phyloP scores from a whole-genome alignment of 169 alveolate genomes.

The Plasmodium gaboni region DNA sequence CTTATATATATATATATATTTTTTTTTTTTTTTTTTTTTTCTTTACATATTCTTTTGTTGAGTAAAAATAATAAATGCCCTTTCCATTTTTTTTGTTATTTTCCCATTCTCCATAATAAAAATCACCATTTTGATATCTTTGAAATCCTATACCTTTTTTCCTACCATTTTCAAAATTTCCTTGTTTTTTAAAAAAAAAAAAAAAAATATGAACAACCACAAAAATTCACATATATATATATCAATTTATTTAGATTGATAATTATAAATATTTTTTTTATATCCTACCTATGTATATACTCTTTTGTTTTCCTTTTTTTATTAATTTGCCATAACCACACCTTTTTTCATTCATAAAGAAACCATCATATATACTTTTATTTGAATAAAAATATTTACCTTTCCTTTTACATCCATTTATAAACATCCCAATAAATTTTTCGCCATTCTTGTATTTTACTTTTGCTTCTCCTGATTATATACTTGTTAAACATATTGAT shows the following conservation, averaged over 20 bases:
- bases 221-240: neutral
- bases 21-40: slow-evolving; percentile 77
- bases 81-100: slow-evolving; percentile 92
- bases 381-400: slow-evolving; percentile 26
- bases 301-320: slow-evolving; percentile 4
- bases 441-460: slow-evolving; percentile 21
- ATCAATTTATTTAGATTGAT: neutral
- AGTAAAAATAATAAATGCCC: slow-evolving; percentile 91
- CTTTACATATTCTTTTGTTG: slow-evolving; percentile 88
- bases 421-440: neutral
- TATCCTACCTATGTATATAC: neutral
- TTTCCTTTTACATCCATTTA: slow-evolving; percentile 10
- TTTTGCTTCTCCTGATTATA: slow-evolving; percentile 14
- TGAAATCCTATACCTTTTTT: slow-evolving; percentile 93
- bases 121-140: slow-evolving; percentile 91
- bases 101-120: slow-evolving; percentile 93
- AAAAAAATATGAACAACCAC: neutral
- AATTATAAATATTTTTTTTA: neutral
- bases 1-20: neutral
- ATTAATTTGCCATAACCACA: slow-evolving; percentile 24
- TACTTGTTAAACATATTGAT: no score
- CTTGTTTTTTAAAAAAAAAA: slow-evolving; percentile 55
- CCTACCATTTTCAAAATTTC: slow-evolving; percentile 88
- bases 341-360: slow-evolving; percentile 10
- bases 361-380: slow-evolving; percentile 48